Evolutionary conservation across 2,329 filamentous ascomycete genomes (phyloP), one percentile per base, ranked within the genome.

Genomic region (Trichoderma afroharzianum): DNA sequence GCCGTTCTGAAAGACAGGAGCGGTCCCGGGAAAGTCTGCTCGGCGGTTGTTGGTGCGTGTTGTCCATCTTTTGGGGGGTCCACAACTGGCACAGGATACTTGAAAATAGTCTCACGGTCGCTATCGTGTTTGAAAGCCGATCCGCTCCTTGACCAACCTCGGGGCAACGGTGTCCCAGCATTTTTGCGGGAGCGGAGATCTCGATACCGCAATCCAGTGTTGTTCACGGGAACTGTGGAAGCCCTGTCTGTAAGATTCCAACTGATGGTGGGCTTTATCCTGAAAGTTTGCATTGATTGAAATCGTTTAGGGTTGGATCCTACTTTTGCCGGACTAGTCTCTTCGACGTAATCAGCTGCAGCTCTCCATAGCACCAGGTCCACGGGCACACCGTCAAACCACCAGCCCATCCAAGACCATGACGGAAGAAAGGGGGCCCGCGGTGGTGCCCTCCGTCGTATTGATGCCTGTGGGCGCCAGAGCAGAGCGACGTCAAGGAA

Each of bases 391-490:
- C 80, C 82, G 70, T 85, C 83, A 70, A 83, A 83, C 80, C 82
- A 84, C 83, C 83, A 85, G 26, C 83, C 83, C 80, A 85, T 82
- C 83, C 83, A 85, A 33, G 82, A 83, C 83, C 83, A 85, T 4
- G 82, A 83, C 0, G 83, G 83, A 6, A 85, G 76, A 67, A 82
- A 82, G 2, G 82, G 79, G 12, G 81, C 77, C 0, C 79, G 78
- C 4, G 80, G 76, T 7, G 82, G 74, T 7, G 80, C 79, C 26
- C 83, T 76, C 21, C 83, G 78, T 30, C 82, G 79, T 32, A 85
- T 81, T 3, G 82, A 83, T 18, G 83, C 82, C 59, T 82, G 79
- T 15, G 83, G 83, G 18, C 82, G 79, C 83, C 83, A 85, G 30
- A 85, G 79, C 26, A 85, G 79, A 8, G 83, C 82, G 62, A 80